Percentiles rank a stretch among this genome's conserved stretches.
Evolutionary conservation across 1,284 basidiomycete species (phyloP).

Genomic region (Sporisorium scitamineum): DNA sequence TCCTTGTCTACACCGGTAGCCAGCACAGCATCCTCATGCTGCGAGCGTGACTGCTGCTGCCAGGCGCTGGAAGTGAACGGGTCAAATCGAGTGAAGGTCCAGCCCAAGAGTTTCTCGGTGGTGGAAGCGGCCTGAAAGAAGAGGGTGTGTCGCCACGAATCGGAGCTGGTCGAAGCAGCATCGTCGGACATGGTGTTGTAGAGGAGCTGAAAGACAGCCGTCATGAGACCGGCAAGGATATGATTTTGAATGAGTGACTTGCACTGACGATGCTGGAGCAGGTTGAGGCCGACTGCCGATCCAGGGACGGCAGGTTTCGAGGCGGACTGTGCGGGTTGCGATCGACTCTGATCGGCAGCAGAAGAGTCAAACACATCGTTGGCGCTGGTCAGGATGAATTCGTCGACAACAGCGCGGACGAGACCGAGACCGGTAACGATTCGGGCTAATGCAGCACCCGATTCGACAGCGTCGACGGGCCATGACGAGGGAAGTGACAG

Average conservation of each 20-base stretch:
- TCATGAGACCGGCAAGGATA: slow-evolving; percentile 51
- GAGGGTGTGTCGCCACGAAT: slow-evolving; percentile 26
- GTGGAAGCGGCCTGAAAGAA: slow-evolving; percentile 50
- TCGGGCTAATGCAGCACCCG: slow-evolving; percentile 19
- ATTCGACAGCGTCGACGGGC: slow-evolving; percentile 36
- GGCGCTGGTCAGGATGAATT: slow-evolving; percentile 47
- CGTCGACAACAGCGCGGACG: slow-evolving; percentile 47
- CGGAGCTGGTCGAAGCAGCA: slow-evolving; percentile 9
- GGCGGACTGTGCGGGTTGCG: slow-evolving; percentile 13
- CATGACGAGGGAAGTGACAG: slow-evolving; percentile 40
- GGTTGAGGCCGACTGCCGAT: slow-evolving; percentile 49
- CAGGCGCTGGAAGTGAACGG: slow-evolving; percentile 43
- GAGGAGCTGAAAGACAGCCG: slow-evolving; percentile 46
- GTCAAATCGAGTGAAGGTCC: slow-evolving; percentile 54
- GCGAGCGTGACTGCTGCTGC: slow-evolving; percentile 39
- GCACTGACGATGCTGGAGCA: slow-evolving; percentile 57
- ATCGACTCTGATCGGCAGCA: slow-evolving; percentile 20
- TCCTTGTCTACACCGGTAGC: slow-evolving; percentile 33
- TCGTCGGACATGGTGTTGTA: slow-evolving; percentile 45
- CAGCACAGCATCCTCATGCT: slow-evolving; percentile 26
- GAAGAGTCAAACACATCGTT: slow-evolving; percentile 40
- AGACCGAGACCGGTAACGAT: slow-evolving; percentile 48
- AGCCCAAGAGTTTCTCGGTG: slow-evolving; percentile 53
- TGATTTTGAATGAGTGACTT: slow-evolving; percentile 54
- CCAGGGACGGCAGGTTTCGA: slow-evolving; percentile 40